Base-by-base conservation (phyloP, 805 yeast species). In the Ogataea naganishii region DNA sequence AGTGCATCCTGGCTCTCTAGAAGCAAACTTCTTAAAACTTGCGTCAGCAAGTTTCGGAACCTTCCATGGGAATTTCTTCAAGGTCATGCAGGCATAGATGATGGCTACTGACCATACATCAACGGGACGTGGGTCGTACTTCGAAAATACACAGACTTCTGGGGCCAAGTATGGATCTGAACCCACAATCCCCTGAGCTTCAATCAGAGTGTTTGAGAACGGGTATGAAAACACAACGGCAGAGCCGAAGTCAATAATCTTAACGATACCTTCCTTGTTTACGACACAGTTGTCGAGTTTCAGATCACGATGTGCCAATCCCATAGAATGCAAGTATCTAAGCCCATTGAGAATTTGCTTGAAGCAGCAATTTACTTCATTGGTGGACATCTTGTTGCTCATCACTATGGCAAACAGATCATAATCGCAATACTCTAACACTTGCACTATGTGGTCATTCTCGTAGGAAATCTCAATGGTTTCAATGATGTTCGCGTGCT, bases 31-130 rank as follows among this genome's bases (percentile, higher is more conserved):
- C 55, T 81, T 83, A 60, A 86, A 88, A 37, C 92, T 78, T 42
- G 76, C 72, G 54, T 86, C 96, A 29, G 79, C 64, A 30, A 75
- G 55, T 47, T 83, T 80, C 7, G 96, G 96, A 6, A 84, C 83
- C 50, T 84, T 85, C 96, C 96, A 86, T 7, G 96, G 96, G 58
- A 86, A 86, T 58, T 85, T 81, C 49, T 84, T 80, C 52, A 86
- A 64, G 35, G 83, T 72, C 95, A 86, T 85, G 61, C 96, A 86
- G 42, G 94, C 83, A 56, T 81, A 82, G 28, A 86, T 82, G 36
- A 86, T 84, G 7, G 95, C 95, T 20, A 76, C 75, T 6, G 95
- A 82, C 96, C 96, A 86, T 26, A 86, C 73, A 59, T 86, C 96
- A 6, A 86, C 94, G 1, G 96, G 94, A 40, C 94, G 69, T 11